Evolutionary conservation across 83 land plant species (phyloP), one percentile per base, ranked within the genome.

Genomic region (Thuja plicata): DNA sequence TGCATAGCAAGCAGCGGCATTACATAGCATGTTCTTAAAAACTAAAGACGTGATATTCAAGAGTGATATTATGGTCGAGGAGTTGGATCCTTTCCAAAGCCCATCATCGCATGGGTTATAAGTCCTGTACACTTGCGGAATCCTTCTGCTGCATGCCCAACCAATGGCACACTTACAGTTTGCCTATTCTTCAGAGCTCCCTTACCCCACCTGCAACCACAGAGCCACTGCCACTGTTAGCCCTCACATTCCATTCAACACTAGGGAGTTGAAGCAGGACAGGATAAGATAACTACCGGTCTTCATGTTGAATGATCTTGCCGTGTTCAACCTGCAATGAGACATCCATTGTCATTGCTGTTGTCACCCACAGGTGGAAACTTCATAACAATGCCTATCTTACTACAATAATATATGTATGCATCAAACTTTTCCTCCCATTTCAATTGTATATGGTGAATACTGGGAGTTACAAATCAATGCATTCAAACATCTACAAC

Each of bases 1-100:
- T 27, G 73, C 30, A 66, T 66, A 27, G 73, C 32, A 27, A 66
- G 73, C 73, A 66, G n/a, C 10, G 9, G n/a, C 30, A 66, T 66
- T 27, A 66, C 30, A 66, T n/a, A 66, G 66, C 21, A 27, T 24
- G 9, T 66, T 66, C 71, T 66, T 66, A 66, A 21, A 66, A 66
- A 66, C 30, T 60, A 19, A 60, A 60, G 66, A 66, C 30, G 27
- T 66, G 71, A 66, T 66, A 66, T 6, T 70, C 71, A 66, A 66
- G 71, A 66, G 9, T 27, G 30, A 66, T 66, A 89, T 48, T 21
- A 77, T 13, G 70, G 35, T 91, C 87, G 91, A 40, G 86, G 88
- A 19, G 46, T 87, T 15, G 95, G 94, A 88, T 97, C 99, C 88
- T 97, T 97, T 35, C 99, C 99, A 89, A 92, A 97, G 19, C 99